Percentiles rank a stretch among this genome's conserved stretches.
Evolutionary conservation across 2,329 filamentous ascomycete species (phyloP).

Genomic region (Neofusicoccum cordaticola): DNA sequence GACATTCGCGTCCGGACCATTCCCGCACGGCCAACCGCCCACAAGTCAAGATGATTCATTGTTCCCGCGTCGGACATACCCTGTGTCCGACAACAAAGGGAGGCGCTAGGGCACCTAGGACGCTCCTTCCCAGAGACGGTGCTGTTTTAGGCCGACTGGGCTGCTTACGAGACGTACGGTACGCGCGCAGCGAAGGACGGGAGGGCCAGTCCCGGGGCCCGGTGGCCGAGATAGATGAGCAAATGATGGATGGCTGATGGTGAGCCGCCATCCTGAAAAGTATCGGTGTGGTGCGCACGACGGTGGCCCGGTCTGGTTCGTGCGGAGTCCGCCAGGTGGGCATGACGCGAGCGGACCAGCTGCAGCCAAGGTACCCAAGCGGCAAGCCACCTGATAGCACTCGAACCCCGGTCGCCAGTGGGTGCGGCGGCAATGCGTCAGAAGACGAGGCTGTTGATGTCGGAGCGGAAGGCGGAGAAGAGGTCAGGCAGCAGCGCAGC

Average conservation of each 20-base stretch:
- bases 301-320: neutral
- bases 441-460: neutral
- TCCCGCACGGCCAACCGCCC: neutral
- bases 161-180: neutral
- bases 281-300: neutral
- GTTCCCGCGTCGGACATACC: neutral
- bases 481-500: neutral
- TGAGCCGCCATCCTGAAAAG: neutral
- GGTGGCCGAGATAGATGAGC: neutral
- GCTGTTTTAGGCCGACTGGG: neutral
- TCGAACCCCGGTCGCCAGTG: neutral
- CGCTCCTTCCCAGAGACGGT: neutral
- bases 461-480: neutral
- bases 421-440: neutral
- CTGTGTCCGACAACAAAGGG: neutral
- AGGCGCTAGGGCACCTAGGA: neutral
- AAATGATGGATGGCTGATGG: neutral
- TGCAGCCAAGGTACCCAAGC: neutral
- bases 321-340: neutral
- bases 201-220: neutral
- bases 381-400: neutral
- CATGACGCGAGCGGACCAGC: neutral
- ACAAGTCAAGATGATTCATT: neutral
- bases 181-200: neutral
- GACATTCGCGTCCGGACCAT: neutral